Evolutionary conservation across 23 red algal genomes (phyloP), one percentile per base, ranked within the genome.

Genomic region (Agarophyton chilense): DNA sequence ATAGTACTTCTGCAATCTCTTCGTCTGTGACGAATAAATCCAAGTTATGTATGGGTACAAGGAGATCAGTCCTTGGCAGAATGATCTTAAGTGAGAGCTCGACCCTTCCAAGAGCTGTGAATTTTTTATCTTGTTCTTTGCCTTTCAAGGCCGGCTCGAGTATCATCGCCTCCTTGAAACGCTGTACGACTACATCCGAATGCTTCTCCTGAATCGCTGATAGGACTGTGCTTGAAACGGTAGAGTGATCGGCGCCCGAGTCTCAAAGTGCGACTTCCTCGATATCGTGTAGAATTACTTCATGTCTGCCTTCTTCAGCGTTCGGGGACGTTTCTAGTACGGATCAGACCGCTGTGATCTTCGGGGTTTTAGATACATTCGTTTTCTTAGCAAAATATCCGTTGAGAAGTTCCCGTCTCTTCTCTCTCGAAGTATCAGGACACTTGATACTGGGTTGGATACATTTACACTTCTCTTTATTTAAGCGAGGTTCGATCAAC

Each of bases 1-100:
- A 45, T 45, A 87, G 53, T 21, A 76, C 64, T 55, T 87, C 83
- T 45, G 28, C 28, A 64, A 87, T 87, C 13, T 13, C 33, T 34
- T 75, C 62, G 29, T 51, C 46, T 3, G 67, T 40, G 25, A 87
- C 62, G 19, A 86, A 41, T 26, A 86, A 86, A 9, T 86, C 28
- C 5, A 71, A 40, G 28, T 86, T 52, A 10, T 41, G 22, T 18
- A 67, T 51, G 26, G 32, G 6, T 29, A 70, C 12, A 4, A 60
- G 81, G 0, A 78, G 0, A 18, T 21, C 54, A 8, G 73, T 78
- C 9, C 0, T 45, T 10, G 73, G 73, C 8, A 49, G 33, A 31
- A 78, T 12, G n/a, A 47, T 55, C 5, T 18, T 78, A 29, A 78
- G 73, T 32, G 26, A 45, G 8, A 46, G 41, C 0, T 18, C 19